Evolutionary conservation across 177 flowering plant genomes (phyloP).

Genomic region (Tripterygium wilfordii): DNA sequence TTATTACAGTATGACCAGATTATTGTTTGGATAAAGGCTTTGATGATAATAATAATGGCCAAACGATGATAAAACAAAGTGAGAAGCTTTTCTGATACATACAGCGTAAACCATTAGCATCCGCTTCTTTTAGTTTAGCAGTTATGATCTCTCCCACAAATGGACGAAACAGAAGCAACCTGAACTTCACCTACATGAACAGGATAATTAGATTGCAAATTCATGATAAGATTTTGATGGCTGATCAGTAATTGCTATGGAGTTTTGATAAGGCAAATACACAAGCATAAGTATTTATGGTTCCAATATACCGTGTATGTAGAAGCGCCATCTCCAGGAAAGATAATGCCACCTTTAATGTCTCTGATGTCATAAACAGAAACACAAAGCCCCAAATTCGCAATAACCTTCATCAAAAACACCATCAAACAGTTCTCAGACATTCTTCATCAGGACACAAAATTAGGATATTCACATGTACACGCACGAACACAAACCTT

Average conservation of each 20-base stretch:
- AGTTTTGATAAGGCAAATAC: not conserved
- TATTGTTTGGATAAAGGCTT: no score
- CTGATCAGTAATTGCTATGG: no score
- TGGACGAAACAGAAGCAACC: constrained; percentile 72
- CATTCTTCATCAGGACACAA: not conserved
- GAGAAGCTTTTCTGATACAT: constrained; percentile 16
- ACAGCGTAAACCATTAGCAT: constrained; percentile 55
- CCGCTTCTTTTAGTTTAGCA: constrained; percentile 56
- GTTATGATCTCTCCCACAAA: constrained; percentile 67
- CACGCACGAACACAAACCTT: constrained; percentile 32
- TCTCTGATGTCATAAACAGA: constrained; percentile 40
- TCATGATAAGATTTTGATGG: no score
- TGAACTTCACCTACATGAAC: constrained; percentile 51
- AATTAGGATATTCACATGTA: no score
- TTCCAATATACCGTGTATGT: constrained; percentile 34
- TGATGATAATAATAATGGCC: no score
- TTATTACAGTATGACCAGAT: no score
- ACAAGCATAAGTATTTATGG: not conserved
- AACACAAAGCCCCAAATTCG: constrained; percentile 42
- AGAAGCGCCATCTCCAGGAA: constrained; percentile 43
- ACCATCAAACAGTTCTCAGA: not conserved
- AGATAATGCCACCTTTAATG: constrained; percentile 42
- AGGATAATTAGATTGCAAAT: not conserved
- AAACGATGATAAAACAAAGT: no score
- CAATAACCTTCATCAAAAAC: constrained; percentile 29